Evolutionary conservation across 305 asterid genomes (phyloP), one percentile per base, ranked within the genome.

Genomic region (Ilex paraguariensis): DNA sequence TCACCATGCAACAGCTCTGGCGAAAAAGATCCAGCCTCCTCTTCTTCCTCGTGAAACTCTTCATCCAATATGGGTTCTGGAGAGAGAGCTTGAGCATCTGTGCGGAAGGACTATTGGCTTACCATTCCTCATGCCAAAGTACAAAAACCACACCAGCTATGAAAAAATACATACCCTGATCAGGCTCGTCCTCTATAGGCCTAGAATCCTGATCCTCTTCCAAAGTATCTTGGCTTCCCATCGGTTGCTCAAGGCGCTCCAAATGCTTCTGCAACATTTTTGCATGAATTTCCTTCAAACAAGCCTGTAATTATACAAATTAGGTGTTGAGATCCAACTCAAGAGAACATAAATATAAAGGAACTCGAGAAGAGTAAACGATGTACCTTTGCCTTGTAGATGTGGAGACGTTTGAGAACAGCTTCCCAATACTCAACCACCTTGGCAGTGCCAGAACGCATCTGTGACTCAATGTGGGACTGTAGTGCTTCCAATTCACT

Each of bases 391-490:
- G 95, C 96, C 77, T 88, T 88, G 76, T 75, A 85, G 31, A 85
- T 83, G 57, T 80, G 93, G 52, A 87, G 88, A 58, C 86, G 84
- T 62, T 85, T 80, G 13, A 87, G 79, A 56, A 87, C 76, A 46
- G 88, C 87, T 71, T 87, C 91, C 94, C 94, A 87, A 64, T 81
- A 87, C 53, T 85, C 89, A 57, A 85, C 96, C 60, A 83, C 84
- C 75, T 85, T 85, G 10, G 93, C 93, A 60, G 86, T 79, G 70
- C 93, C 93, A 40, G 88, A 83, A 54, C 70, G 74, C 93, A 87
- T 87, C 74, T 85, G 78, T 11, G 87, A 83, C 74, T 85, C 93
- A 57, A 85, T 83, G 67, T 83, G 73, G 46, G 78, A 67, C 60
- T 85, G 88, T 55, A 81, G 49, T 63, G 62, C 66, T 66, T 83